Evolutionary conservation across 352 stramenopile species (phyloP).

Genomic region (Thalassiosira exigua): DNA sequence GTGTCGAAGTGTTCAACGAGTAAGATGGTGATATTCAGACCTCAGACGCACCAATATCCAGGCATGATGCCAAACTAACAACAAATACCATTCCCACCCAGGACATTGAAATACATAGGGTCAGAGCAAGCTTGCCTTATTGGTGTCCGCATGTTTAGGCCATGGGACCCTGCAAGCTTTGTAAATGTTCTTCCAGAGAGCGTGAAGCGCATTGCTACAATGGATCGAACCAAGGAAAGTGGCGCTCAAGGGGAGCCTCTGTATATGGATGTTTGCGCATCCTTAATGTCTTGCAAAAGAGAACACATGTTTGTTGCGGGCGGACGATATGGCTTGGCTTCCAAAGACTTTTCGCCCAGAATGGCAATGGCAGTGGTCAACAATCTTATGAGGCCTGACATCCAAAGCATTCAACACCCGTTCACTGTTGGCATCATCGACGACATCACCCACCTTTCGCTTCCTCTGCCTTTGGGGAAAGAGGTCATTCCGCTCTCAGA

Average conservation of each 20-base stretch:
- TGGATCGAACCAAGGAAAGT: conserved; percentile 90
- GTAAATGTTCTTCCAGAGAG: conserved; percentile 85
- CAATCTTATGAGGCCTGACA: conserved; percentile 68
- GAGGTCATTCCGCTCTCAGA: conserved; percentile 74
- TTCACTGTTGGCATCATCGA: conserved; percentile 90
- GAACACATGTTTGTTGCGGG: conserved; percentile 86
- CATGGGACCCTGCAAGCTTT: conserved; percentile 88
- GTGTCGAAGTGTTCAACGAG: conserved; percentile 89
- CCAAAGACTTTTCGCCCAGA: conserved; percentile 87
- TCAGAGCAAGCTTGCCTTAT: conserved; percentile 89
- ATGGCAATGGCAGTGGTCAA: conserved; percentile 86
- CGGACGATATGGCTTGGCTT: conserved; percentile 84
- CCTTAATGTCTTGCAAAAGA: conserved; percentile 87
- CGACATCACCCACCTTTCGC: conserved; percentile 76
- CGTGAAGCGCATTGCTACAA: conserved; percentile 88
- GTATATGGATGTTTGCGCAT: conserved; percentile 91
- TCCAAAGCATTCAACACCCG: conserved; percentile 59
- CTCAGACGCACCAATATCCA: too few relatives aligned
- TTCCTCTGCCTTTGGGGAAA: conserved; percentile 63
- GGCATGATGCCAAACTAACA: too few relatives aligned
- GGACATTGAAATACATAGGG: conserved; percentile 88
- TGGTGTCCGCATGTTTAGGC: conserved; percentile 90
- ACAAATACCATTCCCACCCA: too few relatives aligned
- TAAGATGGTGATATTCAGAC: too few relatives aligned
- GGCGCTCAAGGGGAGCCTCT: conserved; percentile 90